phyloP scores from a whole-genome alignment of 2,329 filamentous ascomycete genomes.

The Fusarium sp. region DNA sequence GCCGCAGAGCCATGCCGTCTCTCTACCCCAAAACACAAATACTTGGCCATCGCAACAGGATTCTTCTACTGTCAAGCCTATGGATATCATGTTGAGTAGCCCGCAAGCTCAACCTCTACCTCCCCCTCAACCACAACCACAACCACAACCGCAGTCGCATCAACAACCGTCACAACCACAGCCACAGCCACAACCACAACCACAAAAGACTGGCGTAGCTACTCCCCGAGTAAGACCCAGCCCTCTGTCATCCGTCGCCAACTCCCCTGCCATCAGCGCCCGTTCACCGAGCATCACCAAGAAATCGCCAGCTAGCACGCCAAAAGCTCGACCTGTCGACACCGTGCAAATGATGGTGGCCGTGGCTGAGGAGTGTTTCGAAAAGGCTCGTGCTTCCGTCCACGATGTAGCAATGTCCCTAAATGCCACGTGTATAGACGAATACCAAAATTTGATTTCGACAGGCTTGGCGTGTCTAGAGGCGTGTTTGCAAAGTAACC shows the following conservation, averaged over 20 bases:
- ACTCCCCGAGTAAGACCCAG: constrained; percentile 49
- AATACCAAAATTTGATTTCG: constrained; percentile 76
- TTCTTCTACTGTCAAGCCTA: constrained; percentile 37
- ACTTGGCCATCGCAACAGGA: constrained; percentile 30
- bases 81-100: constrained; percentile 41
- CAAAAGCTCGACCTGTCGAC: constrained; percentile 56
- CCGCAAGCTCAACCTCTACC: constrained; percentile 24
- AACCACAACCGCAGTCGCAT: constrained; percentile 5
- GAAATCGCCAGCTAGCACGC: constrained; percentile 53
- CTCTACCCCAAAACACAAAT: constrained; percentile 25
- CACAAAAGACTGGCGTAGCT: constrained; percentile 37
- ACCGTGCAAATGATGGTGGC: constrained; percentile 69
- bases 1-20: constrained; percentile 28
- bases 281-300: constrained; percentile 54
- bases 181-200: constrained; percentile 29
- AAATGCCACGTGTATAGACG: constrained; percentile 59
- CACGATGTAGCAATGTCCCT: constrained; percentile 55
- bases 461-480: constrained; percentile 79
- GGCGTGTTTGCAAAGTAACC: constrained; percentile 68
- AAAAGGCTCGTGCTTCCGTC: constrained; percentile 67
- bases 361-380: constrained; percentile 80
- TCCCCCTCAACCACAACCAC: constrained; percentile 20
- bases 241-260: constrained; percentile 52
- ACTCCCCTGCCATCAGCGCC: constrained; percentile 54
- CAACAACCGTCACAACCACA: constrained; percentile 28